Evolutionary conservation across 2,329 filamentous ascomycete genomes (phyloP), one percentile per base, ranked within the genome.

Genomic region (Pseudogymnoascus pannorum): DNA sequence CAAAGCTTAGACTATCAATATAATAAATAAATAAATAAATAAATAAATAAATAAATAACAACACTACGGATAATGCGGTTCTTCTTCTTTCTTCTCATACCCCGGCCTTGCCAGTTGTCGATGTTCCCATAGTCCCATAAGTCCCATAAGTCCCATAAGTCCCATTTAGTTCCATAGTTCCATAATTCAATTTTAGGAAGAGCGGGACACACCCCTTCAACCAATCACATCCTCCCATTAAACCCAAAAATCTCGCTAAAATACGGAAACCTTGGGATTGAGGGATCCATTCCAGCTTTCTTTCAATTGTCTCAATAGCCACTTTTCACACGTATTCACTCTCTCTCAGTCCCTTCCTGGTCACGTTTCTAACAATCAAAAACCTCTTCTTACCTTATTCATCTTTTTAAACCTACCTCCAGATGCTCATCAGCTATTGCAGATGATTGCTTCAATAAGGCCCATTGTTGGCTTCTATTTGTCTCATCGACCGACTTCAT

Each of bases 241-340:
- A 51, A 51, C 44, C 44, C 26, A 24, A 51, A 51, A 51, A 51
- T 51, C 44, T 51, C 44, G 44, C 44, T 51, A 51, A 51, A 26
- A 16, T 12, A n/a, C n/a, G 44, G 20, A 29, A 51, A 51, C 44
- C 44, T 51, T 51, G 44, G 44, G 26, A 51, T 51, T 51, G 22
- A 24, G 22, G 44, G 24, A n/a, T n/a, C n/a, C n/a, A n/a, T n/a
- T n/a, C 44, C 22, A 51, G 44, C 44, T 51, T 51, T 38, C 35
- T 38, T 38, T 38, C 35, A 38, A 38, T 38, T 38, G 35, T 38
- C 35, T 38, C 35, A 38, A 38, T 38, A 38, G 35, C 35, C 35
- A 38, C 35, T 38, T 38, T 38, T 38, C 35, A 38, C 35, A 38
- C 35, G 35, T 38, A 38, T 38, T 38, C 35, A 38, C n/a, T n/a